These are phyloP conservation scores for Penicillium daleae DNA, from an alignment of 495 filamentous ascomycete genomes.

Conservation along the genomic window DNA sequence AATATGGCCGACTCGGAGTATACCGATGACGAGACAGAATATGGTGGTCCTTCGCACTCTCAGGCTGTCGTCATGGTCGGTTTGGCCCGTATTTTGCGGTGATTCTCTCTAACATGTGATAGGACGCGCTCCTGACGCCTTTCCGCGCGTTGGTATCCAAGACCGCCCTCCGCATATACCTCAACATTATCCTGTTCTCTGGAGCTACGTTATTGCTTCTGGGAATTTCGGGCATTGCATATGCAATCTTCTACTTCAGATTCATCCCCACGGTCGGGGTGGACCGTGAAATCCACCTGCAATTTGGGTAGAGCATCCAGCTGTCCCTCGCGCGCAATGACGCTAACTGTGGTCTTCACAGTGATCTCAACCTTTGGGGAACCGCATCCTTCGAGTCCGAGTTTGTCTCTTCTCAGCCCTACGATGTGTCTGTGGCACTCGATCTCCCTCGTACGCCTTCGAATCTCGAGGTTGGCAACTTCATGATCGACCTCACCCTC, in stretches of 20 bases:
- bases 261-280: constrained; percentile 77
- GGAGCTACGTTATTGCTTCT: constrained; percentile 61
- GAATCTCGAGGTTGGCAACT: constrained; percentile 72
- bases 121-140: constrained; percentile 40
- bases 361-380: constrained; percentile 50
- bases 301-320: constrained; percentile 69
- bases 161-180: constrained; percentile 69
- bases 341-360: constrained; percentile 19
- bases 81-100: background rate
- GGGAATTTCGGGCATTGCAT: constrained; percentile 65
- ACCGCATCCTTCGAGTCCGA: constrained; percentile 42
- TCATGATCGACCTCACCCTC: constrained; percentile 86
- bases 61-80: constrained; percentile 19
- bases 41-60: constrained; percentile 20
- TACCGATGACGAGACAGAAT: constrained; percentile 32
- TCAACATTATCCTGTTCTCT: constrained; percentile 68
- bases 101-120: constrained; percentile 19
- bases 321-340: background rate
- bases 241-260: constrained; percentile 77
- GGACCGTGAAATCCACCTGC: constrained; percentile 71
- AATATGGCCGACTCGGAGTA: constrained; percentile 39
- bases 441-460: constrained; percentile 66
- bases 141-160: constrained; percentile 62
- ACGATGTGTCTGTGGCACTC: constrained; percentile 72
- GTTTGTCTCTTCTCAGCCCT: constrained; percentile 53